Percentiles rank a stretch among this genome's conserved stretches.
Conservation (phyloP, 768 basidiomycete species). For the Exsudoporus frostii region DNA sequence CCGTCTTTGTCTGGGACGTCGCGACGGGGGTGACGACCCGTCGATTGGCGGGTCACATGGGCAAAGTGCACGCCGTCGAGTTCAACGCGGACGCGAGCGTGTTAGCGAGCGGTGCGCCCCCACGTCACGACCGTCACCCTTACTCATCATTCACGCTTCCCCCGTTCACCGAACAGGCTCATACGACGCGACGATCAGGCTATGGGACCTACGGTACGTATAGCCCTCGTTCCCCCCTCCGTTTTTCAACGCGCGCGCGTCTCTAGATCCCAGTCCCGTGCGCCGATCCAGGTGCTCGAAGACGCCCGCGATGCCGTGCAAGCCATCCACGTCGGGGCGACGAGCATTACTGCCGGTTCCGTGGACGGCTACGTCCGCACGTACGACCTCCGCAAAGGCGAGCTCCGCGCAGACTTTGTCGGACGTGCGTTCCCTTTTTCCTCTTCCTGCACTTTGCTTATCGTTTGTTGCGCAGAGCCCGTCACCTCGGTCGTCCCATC, state of each 20-base stretch:
- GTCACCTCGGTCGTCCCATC: conserved; percentile 82
- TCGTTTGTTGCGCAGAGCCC: conserved; percentile 53
- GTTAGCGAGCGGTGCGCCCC: conserved; percentile 70
- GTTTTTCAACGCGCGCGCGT: background rate
- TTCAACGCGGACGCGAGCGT: conserved; percentile 88
- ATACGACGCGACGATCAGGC: conserved; percentile 83
- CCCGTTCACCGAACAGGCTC: conserved; percentile 53
- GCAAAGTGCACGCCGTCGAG: conserved; percentile 86
- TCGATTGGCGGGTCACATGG: conserved; percentile 83
- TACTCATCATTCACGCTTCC: background rate
- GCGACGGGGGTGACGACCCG: conserved; percentile 79
- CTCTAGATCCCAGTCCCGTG: conserved; percentile 66
- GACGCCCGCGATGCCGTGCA: conserved; percentile 89
- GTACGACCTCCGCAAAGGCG: conserved; percentile 93
- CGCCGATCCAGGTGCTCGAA: conserved; percentile 86
- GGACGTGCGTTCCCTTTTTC: conserved; percentile 61
- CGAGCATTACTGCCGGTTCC: conserved; percentile 74
- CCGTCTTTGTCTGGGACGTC: conserved; percentile 96
- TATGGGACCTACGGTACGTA: conserved; percentile 87
- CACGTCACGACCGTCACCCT: background rate
- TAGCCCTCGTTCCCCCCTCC: rapidly evolving
- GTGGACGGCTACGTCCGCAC: conserved; percentile 91
- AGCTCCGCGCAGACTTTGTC: conserved; percentile 84
- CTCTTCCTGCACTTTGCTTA: background rate
- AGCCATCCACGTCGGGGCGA: conserved; percentile 62